These are phyloP conservation scores for Ziziphus jujuba DNA, from an alignment of 306 rosid genomes.

Conservation along the genomic window DNA sequence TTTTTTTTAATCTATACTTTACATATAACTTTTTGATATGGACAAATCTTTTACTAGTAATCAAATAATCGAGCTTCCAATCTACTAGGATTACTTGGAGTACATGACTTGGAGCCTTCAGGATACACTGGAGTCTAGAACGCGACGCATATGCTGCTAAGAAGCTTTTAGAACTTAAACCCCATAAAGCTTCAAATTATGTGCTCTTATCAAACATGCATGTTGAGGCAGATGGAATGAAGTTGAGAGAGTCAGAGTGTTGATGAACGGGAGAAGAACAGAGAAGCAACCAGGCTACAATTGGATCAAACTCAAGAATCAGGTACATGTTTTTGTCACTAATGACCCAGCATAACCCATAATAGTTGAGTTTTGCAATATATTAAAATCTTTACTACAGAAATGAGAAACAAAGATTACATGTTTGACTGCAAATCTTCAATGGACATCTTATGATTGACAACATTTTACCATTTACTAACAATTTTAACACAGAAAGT, in stretches of 20 bases:
- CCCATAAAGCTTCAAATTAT: slow-evolving; percentile 64
- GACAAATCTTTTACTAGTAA: no score
- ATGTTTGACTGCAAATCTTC: slow-evolving; percentile 23
- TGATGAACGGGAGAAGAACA: slow-evolving; percentile 50
- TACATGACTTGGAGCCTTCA: slow-evolving; percentile 68
- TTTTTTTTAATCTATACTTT: no score
- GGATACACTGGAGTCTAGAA: slow-evolving; percentile 49
- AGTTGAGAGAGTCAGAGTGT: slow-evolving; percentile 64
- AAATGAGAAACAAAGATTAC: slow-evolving; percentile 46
- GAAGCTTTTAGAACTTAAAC: slow-evolving; percentile 72
- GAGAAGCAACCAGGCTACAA: slow-evolving; percentile 77
- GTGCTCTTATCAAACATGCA: slow-evolving; percentile 72
- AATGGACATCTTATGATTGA: slow-evolving; percentile 37
- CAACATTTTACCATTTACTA: background rate
- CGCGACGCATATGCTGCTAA: slow-evolving; percentile 51
- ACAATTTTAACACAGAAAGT: background rate
- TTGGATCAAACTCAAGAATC: slow-evolving; percentile 69
- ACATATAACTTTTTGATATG: no score
- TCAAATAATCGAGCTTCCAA: no score
- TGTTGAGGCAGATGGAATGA: slow-evolving; percentile 75
- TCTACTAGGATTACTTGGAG: no score
- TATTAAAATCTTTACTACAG: slow-evolving; percentile 44
- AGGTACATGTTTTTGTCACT: slow-evolving; percentile 51
- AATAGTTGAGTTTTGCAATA: slow-evolving; percentile 36
- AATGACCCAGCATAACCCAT: slow-evolving; percentile 46